phyloP scores from a whole-genome alignment of 192 early-diverging fungal genomes.

The Backusella tuberculispora region DNA sequence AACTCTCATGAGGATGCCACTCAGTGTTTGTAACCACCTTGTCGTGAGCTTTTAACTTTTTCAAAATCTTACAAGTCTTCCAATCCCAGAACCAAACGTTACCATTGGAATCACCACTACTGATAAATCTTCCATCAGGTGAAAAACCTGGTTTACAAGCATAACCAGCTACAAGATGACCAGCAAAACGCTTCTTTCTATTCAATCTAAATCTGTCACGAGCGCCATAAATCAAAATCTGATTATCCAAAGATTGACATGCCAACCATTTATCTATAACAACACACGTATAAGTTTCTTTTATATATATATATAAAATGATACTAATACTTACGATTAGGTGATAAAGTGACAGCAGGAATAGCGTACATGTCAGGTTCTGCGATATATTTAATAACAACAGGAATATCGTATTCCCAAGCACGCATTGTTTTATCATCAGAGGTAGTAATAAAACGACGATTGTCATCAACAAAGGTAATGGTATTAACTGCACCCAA shows the following conservation, averaged over 20 bases:
- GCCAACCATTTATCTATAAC: slow-evolving; percentile 88
- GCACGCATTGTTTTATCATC: slow-evolving; percentile 97
- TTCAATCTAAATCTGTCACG: slow-evolving; percentile 85
- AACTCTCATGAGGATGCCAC: slow-evolving; percentile 97
- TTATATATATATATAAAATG: background rate
- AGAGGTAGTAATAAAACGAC: slow-evolving; percentile 92
- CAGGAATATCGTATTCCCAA: slow-evolving; percentile 99
- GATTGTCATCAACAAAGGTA: slow-evolving; percentile 94
- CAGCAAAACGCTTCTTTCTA: slow-evolving; percentile 88
- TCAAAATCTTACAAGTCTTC: slow-evolving; percentile 85
- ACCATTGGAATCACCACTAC: slow-evolving; percentile 92
- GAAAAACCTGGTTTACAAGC: slow-evolving; percentile 94
- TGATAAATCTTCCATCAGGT: slow-evolving; percentile 86
- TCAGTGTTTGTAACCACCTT: slow-evolving; percentile 86
- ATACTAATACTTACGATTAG: slow-evolving; percentile 68
- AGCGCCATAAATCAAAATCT: slow-evolving; percentile 89
- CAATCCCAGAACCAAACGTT: slow-evolving; percentile 97
- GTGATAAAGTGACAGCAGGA: slow-evolving; percentile 89
- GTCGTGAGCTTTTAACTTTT: slow-evolving; percentile 92
- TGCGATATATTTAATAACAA: slow-evolving; percentile 97
- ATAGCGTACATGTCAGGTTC: slow-evolving; percentile 97
- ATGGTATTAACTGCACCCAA: slow-evolving; percentile 95
- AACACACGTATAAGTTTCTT: slow-evolving; percentile 18
- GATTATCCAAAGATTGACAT: slow-evolving; percentile 95
- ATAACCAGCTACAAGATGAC: slow-evolving; percentile 96